Conservation (phyloP, 176 grass and related monocot genomes). For the Ensete ventricosum region DNA sequence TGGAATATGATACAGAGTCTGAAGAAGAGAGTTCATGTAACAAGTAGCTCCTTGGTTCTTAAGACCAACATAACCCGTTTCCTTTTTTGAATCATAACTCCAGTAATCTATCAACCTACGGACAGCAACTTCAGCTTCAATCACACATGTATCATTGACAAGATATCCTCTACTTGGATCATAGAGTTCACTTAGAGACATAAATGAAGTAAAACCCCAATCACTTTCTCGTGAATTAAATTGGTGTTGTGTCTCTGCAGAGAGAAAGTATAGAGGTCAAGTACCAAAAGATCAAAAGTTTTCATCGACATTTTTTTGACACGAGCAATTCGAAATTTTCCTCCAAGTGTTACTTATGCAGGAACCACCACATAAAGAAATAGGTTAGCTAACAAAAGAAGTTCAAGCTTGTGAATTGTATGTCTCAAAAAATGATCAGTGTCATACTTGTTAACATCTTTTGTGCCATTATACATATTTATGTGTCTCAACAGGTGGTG, state of each 20-base stretch:
- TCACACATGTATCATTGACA: slow-evolving; percentile 10
- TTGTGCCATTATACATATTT: too few relatives aligned
- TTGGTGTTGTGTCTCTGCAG: slow-evolving; percentile 13
- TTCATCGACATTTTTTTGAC: not conserved
- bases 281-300: not conserved
- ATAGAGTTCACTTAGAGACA: slow-evolving; percentile 11
- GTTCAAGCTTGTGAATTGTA: too few relatives aligned
- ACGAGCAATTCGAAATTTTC: too few relatives aligned
- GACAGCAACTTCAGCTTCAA: slow-evolving; percentile 9
- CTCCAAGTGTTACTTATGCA: too few relatives aligned
- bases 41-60: slow-evolving; percentile 13
- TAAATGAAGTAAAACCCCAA: slow-evolving; percentile 16
- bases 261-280: not conserved
- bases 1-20: slow-evolving; percentile 12
- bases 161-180: slow-evolving; percentile 7
- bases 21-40: slow-evolving; percentile 14
- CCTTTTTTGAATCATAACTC: slow-evolving; percentile 14
- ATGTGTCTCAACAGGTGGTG: too few relatives aligned
- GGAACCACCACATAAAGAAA: too few relatives aligned
- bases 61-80: slow-evolving; percentile 14
- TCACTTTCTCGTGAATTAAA: slow-evolving; percentile 17
- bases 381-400: too few relatives aligned
- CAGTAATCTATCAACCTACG: not conserved
- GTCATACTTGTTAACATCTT: too few relatives aligned
- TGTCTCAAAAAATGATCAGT: too few relatives aligned